These are phyloP conservation scores for Phytophthora cryptogea DNA, from an alignment of 352 stramenopile species.

Conservation along the genomic window DNA sequence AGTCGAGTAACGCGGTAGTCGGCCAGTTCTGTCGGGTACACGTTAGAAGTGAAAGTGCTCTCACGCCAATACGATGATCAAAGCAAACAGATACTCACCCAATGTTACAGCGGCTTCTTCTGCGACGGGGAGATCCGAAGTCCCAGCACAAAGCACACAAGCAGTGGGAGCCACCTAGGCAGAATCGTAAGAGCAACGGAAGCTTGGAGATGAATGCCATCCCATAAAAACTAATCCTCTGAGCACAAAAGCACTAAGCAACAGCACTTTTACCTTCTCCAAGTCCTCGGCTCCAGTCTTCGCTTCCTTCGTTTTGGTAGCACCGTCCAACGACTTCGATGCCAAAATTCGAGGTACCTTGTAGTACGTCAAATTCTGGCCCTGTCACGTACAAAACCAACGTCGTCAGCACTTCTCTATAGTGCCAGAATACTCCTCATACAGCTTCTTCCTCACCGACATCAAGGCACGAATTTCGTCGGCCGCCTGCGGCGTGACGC, in stretches of 20 bases:
- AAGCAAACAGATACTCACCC: conserved; percentile 31
- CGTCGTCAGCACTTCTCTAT: neutral
- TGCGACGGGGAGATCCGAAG: conserved; percentile 94
- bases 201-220: conserved; percentile 4
- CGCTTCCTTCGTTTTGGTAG: conserved; percentile 1
- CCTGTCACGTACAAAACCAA: conserved; percentile 24
- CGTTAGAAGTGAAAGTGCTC: too few species aligned
- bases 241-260: neutral
- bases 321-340: conserved; percentile 38
- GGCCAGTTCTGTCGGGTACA: conserved; percentile 74
- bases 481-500: conserved; percentile 59
- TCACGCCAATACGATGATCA: too few species aligned
- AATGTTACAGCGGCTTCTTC: conserved; percentile 96
- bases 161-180: conserved; percentile 28
- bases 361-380: conserved; percentile 63
- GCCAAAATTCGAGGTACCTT: conserved; percentile 72
- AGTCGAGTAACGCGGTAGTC: conserved; percentile 80
- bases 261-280: conserved; percentile 20
- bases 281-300: neutral
- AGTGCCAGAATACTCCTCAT: neutral
- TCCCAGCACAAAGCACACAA: conserved; percentile 94
- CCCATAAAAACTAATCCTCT: neutral
- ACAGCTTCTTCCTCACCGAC: conserved; percentile 32
- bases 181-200: neutral
- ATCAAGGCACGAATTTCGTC: conserved; percentile 44